Conservation (phyloP, 257 asterid species). For the Handroanthus guayacan region DNA sequence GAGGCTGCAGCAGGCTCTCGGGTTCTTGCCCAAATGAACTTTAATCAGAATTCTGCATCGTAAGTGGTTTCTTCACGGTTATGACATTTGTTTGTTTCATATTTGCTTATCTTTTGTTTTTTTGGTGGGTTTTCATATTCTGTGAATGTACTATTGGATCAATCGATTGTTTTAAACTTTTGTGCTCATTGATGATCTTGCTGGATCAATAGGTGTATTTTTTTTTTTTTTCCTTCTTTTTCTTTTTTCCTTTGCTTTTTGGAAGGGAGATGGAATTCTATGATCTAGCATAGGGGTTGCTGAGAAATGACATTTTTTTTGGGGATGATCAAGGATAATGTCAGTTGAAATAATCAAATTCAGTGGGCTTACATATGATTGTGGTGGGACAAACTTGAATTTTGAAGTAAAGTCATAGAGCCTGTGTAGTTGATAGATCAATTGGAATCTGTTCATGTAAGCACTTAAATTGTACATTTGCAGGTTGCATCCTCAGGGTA, state of each 20-base stretch:
- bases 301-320: background rate
- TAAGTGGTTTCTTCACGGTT: constrained; percentile 44
- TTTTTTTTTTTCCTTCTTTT: background rate
- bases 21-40: constrained; percentile 45
- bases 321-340: constrained; percentile 12
- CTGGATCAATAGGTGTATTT: background rate
- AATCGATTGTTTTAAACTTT: background rate
- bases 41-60: constrained; percentile 47
- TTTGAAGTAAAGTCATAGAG: background rate
- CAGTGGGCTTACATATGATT: background rate
- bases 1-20: constrained; percentile 63
- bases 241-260: background rate
- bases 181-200: constrained; percentile 8
- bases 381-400: background rate
- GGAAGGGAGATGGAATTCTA: background rate
- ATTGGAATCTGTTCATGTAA: background rate
- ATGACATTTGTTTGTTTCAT: constrained; percentile 12
- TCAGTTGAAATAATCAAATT: constrained; percentile 1
- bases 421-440: background rate
- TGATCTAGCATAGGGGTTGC: background rate
- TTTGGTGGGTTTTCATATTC: background rate
- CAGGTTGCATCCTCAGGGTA: constrained; percentile 52
- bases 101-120: constrained; percentile 2
- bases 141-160: constrained; percentile 2
- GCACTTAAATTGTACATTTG: constrained; percentile 27